These are phyloP conservation scores for Lachnellula subtilissima DNA, from an alignment of 2,329 filamentous ascomycete genomes.

Conservation along the genomic window DNA sequence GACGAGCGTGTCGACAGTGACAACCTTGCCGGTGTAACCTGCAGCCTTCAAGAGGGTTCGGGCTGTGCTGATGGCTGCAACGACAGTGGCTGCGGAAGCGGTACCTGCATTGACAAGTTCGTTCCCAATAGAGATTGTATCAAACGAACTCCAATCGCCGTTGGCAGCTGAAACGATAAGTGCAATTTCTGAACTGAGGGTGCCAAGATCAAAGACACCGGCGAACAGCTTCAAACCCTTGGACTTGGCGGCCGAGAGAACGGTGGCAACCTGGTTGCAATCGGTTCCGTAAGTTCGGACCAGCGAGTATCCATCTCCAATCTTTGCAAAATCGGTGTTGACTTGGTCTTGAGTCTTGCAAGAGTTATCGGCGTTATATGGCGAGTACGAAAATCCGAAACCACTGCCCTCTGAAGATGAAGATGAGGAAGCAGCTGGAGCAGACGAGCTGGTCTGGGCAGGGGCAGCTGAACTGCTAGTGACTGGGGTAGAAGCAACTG, in stretches of 20 bases:
- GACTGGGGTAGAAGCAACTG: background rate
- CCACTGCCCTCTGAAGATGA: constrained; percentile 13
- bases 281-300: constrained; percentile 78
- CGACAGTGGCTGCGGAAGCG: constrained; percentile 49
- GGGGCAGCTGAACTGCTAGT: background rate
- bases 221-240: constrained; percentile 67
- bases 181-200: constrained; percentile 52
- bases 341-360: constrained; percentile 67
- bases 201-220: constrained; percentile 63
- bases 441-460: background rate
- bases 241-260: constrained; percentile 58
- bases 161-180: constrained; percentile 55
- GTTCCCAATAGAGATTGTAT: constrained; percentile 74
- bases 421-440: constrained; percentile 3
- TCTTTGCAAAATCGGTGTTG: constrained; percentile 55
- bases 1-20: constrained; percentile 74
- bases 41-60: constrained; percentile 52
- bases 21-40: constrained; percentile 69
- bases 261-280: constrained; percentile 65
- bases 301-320: constrained; percentile 50
- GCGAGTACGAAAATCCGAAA: constrained; percentile 53
- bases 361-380: constrained; percentile 48
- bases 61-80: constrained; percentile 52
- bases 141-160: constrained; percentile 62
- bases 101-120: constrained; percentile 67